A percentile compares a stretch with the other conserved stretches of the same genome.
phyloP scores from a whole-genome alignment of 23 red algal species.

The Gracilaria caudata region DNA sequence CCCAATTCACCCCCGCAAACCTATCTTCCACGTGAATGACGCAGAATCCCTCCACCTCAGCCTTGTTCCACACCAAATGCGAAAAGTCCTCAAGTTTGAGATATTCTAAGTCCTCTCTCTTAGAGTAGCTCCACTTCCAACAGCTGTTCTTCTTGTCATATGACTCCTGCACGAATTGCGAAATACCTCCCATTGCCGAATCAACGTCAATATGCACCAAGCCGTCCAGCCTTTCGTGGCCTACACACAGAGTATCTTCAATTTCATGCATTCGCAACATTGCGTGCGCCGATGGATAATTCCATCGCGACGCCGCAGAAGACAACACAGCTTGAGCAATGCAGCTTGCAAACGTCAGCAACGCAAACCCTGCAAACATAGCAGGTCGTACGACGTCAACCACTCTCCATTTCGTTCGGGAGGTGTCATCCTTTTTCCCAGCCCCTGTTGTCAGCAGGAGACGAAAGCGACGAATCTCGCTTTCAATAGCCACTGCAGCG shows the following conservation, averaged over 20 bases:
- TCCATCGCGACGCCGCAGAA: slow-evolving; percentile 15
- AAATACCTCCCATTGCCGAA: slow-evolving; percentile 74
- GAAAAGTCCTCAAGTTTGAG: slow-evolving; percentile 15
- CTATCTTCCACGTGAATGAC: slow-evolving; percentile 34
- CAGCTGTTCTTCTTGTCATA: neutral
- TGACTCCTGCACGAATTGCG: slow-evolving; percentile 55
- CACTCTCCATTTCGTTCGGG: neutral
- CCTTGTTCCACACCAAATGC: slow-evolving; percentile 37
- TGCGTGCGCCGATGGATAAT: slow-evolving; percentile 40
- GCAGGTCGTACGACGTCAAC: neutral
- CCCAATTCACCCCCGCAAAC: slow-evolving; percentile 28
- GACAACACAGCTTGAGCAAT: slow-evolving; percentile 18
- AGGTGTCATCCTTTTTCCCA: slow-evolving; percentile 9
- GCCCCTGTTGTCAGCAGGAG: too few relatives aligned
- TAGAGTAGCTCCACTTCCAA: slow-evolving; percentile 61
- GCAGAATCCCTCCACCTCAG: slow-evolving; percentile 39
- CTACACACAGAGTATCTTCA: neutral
- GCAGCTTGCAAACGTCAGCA: slow-evolving; percentile 12
- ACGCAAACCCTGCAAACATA: slow-evolving; percentile 2
- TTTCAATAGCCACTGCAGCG: slow-evolving; percentile 63
- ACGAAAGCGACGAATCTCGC: neutral
- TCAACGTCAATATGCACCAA: slow-evolving; percentile 63
- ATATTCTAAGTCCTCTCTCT: slow-evolving; percentile 29
- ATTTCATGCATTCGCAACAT: slow-evolving; percentile 3
- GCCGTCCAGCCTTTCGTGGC: neutral